Evolutionary conservation across 768 basidiomycete genomes (phyloP), one percentile per base, ranked within the genome.

Genomic region (Boletus barrowsii): DNA sequence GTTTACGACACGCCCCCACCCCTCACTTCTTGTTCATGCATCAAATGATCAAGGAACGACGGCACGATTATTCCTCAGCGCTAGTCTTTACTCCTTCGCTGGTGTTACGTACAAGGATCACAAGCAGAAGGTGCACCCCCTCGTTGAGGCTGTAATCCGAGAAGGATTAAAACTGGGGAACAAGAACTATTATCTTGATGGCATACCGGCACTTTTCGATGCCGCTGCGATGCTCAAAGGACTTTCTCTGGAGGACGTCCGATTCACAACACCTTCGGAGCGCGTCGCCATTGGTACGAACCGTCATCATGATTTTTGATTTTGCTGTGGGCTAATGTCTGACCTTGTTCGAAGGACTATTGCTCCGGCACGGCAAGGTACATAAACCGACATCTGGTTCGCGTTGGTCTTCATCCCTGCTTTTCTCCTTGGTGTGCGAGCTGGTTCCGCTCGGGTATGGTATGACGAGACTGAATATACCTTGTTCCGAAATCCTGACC

Each of bases 151-250:
- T 30, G 84, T 86, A 29, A 79, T 98, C 33, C 80, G 88, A 45
- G 90, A 96, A 44, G 89, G 90, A 7, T 71, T 97, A 54, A 98
- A 95, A 68, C 77, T 93, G 26, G 90, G 91, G 10, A 76, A 79
- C 18, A 87, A 88, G 61, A 83, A 87, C 57, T 85, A 90, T 63
- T 90, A 83, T 58, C 71, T 89, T 17, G 88, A 88, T 63, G 92
- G 88, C 18, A 81, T 90, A 42, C 88, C 88, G 3, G 70, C 75
- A 1, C 76, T 88, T 3, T 92, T 86, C 65, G 66, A 72, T 15
- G 86, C 84, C 7, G 74, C 79, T 0, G 49, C 65, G 9, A 49
- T 82, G 15, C 55, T 87, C 15, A 63, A 64, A 47, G 62, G 62
- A 15, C 45, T 69, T 22, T 66, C 71, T 5, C 61, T 75, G 39